These are phyloP conservation scores for Urochloa ruziziensis DNA, from an alignment of 176 grass and related monocot species.

Conservation along the genomic window DNA sequence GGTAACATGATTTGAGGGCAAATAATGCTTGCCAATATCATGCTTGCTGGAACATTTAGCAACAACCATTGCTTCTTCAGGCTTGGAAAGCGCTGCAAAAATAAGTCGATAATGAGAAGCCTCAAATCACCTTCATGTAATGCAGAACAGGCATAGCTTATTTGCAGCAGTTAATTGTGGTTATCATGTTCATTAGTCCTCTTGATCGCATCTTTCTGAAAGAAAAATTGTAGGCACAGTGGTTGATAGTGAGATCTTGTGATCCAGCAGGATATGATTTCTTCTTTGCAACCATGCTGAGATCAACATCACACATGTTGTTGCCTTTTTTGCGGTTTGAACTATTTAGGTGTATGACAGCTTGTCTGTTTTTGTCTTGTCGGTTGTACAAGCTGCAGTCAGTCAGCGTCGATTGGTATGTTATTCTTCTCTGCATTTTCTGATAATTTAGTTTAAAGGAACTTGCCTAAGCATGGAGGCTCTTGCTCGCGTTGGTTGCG, in stretches of 20 bases:
- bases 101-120: conserved; percentile 25
- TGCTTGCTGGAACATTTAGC: background rate
- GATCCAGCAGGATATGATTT: conserved; percentile 81
- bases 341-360: background rate
- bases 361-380: background rate
- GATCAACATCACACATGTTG: no score
- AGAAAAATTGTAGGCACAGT: conserved; percentile 59
- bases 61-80: conserved; percentile 13
- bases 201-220: conserved; percentile 1
- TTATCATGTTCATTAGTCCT: background rate
- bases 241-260: conserved; percentile 69
- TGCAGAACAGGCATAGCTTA: conserved; percentile 73
- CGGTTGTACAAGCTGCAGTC: conserved; percentile 68
- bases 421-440: no score
- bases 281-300: conserved; percentile 73
- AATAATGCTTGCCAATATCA: background rate
- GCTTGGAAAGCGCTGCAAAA: conserved; percentile 66
- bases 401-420: conserved; percentile 69
- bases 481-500: background rate
- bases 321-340: background rate
- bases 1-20: conserved; percentile 7
- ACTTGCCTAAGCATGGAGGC: background rate
- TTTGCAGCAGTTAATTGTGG: background rate
- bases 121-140: conserved; percentile 68
- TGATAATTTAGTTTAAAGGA: background rate